phyloP scores from a whole-genome alignment of 2,329 filamentous ascomycete genomes.

The Didymellaceae sp. region DNA sequence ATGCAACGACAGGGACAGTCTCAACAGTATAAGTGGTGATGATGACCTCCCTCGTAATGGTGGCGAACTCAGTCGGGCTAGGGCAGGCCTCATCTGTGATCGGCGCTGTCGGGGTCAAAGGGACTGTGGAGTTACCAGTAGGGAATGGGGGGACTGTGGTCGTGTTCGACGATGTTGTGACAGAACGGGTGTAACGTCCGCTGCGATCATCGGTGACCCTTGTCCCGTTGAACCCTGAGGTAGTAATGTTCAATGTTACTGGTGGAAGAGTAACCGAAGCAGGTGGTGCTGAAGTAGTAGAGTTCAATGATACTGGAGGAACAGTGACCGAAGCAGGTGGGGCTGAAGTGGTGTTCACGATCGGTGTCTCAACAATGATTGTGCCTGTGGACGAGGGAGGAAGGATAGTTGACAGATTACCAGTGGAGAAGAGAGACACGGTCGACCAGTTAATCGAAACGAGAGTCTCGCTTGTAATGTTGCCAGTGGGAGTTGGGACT shows the following conservation, averaged over 20 bases:
- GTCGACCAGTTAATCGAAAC: slow-evolving; percentile 10
- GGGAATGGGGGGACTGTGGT: slow-evolving; percentile 9
- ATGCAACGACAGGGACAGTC: slow-evolving; percentile 12
- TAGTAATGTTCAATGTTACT: slow-evolving; percentile 2
- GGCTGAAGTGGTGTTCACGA: slow-evolving; percentile 17
- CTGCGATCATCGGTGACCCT: neutral
- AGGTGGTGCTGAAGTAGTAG: slow-evolving; percentile 10
- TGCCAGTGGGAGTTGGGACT: slow-evolving; percentile 9
- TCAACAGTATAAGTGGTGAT: slow-evolving; percentile 21
- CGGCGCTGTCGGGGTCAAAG: slow-evolving; percentile 18
- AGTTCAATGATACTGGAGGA: slow-evolving; percentile 6
- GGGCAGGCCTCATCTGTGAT: slow-evolving; percentile 21
- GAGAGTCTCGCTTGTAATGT: neutral
- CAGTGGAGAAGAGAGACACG: slow-evolving; percentile 2
- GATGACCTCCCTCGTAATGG: slow-evolving; percentile 18
- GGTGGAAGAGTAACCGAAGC: slow-evolving; percentile 2
- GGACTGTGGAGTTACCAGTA: slow-evolving; percentile 25
- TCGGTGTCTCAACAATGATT: slow-evolving; percentile 18
- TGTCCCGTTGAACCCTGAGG: neutral
- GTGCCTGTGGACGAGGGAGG: slow-evolving; percentile 9
- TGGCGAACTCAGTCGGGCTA: slow-evolving; percentile 18
- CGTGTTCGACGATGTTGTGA: neutral
- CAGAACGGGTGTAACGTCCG: neutral
- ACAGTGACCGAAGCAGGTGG: slow-evolving; percentile 6
- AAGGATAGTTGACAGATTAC: slow-evolving; percentile 7